Percentiles rank a stretch among this genome's conserved stretches.
These are phyloP conservation scores for Phyllostachys edulis DNA, from an alignment of 176 grass and related monocot genomes.

Conservation along the genomic window DNA sequence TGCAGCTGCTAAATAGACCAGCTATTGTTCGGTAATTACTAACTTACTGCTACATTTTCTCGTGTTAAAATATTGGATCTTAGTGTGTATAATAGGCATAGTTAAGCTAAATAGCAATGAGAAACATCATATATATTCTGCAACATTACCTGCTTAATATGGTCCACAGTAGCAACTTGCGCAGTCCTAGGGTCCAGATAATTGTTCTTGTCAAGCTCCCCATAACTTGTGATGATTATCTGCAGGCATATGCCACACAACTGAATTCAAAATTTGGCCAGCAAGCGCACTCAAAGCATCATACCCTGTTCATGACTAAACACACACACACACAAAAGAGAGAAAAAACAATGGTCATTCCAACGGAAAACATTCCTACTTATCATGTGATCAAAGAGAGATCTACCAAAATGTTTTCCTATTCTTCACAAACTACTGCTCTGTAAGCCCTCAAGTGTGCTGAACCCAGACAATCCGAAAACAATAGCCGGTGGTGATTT, in stretches of 20 bases:
- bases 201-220: conserved; percentile 70
- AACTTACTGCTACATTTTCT: not conserved
- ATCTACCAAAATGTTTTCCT: not conserved
- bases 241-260: conserved; percentile 37
- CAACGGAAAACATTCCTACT: not conserved
- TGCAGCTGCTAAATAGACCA: not conserved
- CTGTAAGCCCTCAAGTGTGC: not conserved
- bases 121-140: not conserved
- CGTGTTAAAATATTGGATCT: not conserved
- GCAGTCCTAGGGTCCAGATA: conserved; percentile 91
- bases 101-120: not conserved
- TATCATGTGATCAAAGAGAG: not conserved
- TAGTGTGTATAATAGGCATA: not conserved
- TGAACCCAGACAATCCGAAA: not conserved
- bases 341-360: not conserved
- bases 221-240: conserved; percentile 82
- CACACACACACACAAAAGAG: not conserved
- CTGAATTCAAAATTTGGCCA: not conserved
- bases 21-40: not conserved
- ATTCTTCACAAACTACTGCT: not conserved
- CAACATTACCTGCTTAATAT: conserved; percentile 79
- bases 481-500: not conserved
- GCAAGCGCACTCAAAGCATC: not conserved
- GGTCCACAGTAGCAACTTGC: conserved; percentile 93
- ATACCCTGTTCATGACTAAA: not conserved